Percentiles rank a stretch among this genome's conserved stretches.
Evolutionary conservation across 2,329 filamentous ascomycete species (phyloP).

Genomic region (Xenoacremonium recifei): DNA sequence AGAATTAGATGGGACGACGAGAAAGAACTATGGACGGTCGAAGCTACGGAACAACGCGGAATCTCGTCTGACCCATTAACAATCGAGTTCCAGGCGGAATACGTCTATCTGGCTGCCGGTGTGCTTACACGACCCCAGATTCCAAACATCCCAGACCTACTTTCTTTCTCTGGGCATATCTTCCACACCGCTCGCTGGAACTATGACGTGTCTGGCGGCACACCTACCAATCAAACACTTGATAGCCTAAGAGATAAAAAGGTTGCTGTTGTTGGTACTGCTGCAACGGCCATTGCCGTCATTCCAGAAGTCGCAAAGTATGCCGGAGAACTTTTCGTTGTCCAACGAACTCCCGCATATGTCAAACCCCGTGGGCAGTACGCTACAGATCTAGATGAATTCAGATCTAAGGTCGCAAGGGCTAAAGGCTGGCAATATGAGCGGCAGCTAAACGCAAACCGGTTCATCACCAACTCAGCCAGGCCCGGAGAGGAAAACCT

Average conservation of each 20-base stretch:
- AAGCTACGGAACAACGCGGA: constrained; percentile 25
- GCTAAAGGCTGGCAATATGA: background rate
- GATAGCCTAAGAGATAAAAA: constrained; percentile 45
- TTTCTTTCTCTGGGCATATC: constrained; percentile 39
- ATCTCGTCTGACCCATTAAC: constrained; percentile 19
- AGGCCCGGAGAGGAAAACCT: background rate
- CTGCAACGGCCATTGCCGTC: constrained; percentile 46
- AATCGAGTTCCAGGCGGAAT: constrained; percentile 39
- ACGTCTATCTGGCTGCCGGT: constrained; percentile 38
- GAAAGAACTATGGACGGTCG: constrained; percentile 19
- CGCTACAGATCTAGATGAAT: constrained; percentile 41
- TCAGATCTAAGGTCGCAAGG: constrained; percentile 13
- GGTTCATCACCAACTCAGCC: background rate
- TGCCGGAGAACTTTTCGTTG: constrained; percentile 51
- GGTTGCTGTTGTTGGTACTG: constrained; percentile 51
- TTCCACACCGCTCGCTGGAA: constrained; percentile 49
- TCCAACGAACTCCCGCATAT: constrained; percentile 53
- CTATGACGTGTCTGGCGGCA: constrained; percentile 42
- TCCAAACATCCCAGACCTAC: constrained; percentile 40
- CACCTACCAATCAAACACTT: constrained; percentile 35
- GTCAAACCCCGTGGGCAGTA: constrained; percentile 38
- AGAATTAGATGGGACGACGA: constrained; percentile 46
- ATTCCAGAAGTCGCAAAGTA: constrained; percentile 45
- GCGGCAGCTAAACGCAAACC: background rate
- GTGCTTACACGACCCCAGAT: constrained; percentile 40